Base-by-base conservation (phyloP, 176 grass and related monocot species). In the Saccharum spontaneum region DNA sequence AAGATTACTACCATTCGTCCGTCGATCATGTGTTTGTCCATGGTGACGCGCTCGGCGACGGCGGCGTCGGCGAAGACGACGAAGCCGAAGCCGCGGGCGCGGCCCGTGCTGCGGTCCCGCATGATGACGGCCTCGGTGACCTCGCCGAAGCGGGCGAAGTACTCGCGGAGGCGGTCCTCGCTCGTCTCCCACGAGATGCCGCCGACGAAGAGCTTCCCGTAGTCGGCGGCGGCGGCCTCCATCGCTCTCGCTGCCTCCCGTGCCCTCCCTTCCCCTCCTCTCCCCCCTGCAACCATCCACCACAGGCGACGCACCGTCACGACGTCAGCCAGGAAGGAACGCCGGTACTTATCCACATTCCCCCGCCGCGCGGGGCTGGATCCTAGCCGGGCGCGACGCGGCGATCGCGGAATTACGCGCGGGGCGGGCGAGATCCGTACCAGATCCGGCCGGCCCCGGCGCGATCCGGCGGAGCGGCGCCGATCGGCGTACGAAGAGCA, bases 171-270 rank as follows among this genome's bases (percentile, higher is more conserved):
- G 64, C 93, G 89, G 7, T 94, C 96, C 90, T 98, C 96, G 49
- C 89, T 91, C 20, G 96, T 98, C 79, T 98, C 93, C 96, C 96
- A 95, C 5, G 96, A 98, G 89, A 98, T 98, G 40, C 96, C 96
- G 54, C 96, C 93, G 64, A 98, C 87, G 74, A 98, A 98, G 69
- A 98, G 93, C 91, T 98, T 98, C 44, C 96, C 93, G 78, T 85
- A 85, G 87, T 94, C 95, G 14, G 30, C 37, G 37, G 37, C 37
- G 37, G 37, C 37, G n/a, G 86, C 70, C 90, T 94, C 92, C 94
- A 97, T 97, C 54, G 50, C 67, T 11, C 69, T 30, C 82, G 10
- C 28, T 28, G 28, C n/a, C 55, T 52, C 55, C 65, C 77, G 34
- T 36, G 34, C 34, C 79, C 64, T 82, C 22, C 86, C 78, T 64